Percentiles rank a stretch among this genome's conserved stretches.
Evolutionary conservation across 257 asterid species (phyloP).

Genomic region (Solanum phureja): DNA sequence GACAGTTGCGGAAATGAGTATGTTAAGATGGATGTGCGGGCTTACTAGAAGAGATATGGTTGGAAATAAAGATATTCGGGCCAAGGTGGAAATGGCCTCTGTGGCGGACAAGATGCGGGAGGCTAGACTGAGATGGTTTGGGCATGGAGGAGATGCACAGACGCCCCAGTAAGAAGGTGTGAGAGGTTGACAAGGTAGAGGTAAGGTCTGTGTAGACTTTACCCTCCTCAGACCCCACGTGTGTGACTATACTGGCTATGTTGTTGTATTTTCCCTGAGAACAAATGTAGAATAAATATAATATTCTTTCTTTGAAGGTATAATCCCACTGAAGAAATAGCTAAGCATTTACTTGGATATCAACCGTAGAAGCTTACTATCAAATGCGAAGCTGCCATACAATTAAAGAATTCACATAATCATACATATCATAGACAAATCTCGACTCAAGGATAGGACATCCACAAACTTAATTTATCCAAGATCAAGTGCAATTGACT

Average conservation of each 20-base stretch:
- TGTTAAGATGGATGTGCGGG: background rate
- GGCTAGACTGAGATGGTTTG: background rate
- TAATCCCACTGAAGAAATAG: background rate
- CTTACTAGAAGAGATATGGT: background rate
- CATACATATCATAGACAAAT: background rate
- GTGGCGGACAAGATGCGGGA: background rate
- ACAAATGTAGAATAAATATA: background rate
- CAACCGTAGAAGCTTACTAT: background rate
- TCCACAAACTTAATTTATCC: background rate
- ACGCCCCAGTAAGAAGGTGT: background rate
- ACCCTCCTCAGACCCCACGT: background rate
- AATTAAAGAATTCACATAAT: background rate
- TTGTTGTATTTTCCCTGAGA: background rate
- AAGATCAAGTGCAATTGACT: background rate
- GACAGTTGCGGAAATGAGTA: background rate
- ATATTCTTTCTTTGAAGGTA: background rate
- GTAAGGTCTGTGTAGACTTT: background rate
- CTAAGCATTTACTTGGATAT: background rate
- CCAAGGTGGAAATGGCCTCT: background rate
- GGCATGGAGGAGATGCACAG: background rate
- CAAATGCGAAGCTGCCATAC: background rate
- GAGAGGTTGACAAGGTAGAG: background rate
- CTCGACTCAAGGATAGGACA: background rate
- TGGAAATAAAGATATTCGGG: background rate
- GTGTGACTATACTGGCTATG: background rate